Base-by-base conservation (phyloP, 495 filamentous ascomycete species). In the Collariella sp. region DNA sequence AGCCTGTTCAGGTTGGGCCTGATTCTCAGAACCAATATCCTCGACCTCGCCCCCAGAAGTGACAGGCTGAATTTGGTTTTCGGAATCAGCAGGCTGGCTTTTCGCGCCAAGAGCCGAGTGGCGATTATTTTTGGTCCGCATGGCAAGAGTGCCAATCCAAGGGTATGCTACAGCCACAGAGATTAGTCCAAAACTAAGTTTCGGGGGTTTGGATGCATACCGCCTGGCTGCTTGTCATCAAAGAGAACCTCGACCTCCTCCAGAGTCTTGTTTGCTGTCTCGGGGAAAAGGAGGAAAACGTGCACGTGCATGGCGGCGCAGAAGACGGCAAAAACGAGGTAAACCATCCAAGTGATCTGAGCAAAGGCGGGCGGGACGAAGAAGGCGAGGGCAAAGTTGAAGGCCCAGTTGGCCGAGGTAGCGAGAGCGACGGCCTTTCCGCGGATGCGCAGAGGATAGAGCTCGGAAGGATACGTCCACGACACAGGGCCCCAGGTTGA, bases 201-300 rank as follows among this genome's bases (percentile, higher is more conserved):
- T 31, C 26, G 26, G 4, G 26, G 26, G 9, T 31, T 31, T 31
- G 26, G 5, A 31, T 31, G 59, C 58, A 56, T 52, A 66, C 63
- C 49, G 34, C 62, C 64, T 9, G 59, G 55, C 55, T 56, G 52
- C 22, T 46, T 46, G 48, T 76, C 62, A 43, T 83, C 83, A 65
- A 91, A 91, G 59, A 89, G 83, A 35, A 67, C 72, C 43, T 85
- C 83, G 16, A 88, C 75, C 59, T 91, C 86, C 56, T 90, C 88
- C 3, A 91, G 76, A 12, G 86, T 84, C 75, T 89, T 89, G 47
- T 86, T 86, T n/a, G 79, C 76, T 0, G 87, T 91, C 68, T 93
- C 87, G 1, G 87, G 88, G 75, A 91, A 89, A 58, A 86, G 70
- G 70, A 91, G 88, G 72, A 81, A 88, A n/a, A 82, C 78, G 62